Conservation (phyloP, 2,329 filamentous ascomycete species). For the Fusarium lateritium region DNA sequence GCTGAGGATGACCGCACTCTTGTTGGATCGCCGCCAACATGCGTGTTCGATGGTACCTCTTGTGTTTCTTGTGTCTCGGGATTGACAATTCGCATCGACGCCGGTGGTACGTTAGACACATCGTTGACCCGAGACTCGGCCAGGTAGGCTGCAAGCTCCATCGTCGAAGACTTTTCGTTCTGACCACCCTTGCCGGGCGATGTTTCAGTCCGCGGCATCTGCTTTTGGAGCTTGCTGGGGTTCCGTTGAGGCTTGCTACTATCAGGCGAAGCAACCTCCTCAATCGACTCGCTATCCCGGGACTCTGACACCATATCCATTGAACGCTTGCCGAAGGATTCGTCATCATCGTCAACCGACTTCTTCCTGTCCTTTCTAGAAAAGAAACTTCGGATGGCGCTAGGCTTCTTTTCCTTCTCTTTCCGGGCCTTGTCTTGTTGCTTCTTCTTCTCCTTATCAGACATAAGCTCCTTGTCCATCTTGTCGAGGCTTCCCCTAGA, state of each 20-base stretch:
- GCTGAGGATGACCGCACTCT: slow-evolving; percentile 54
- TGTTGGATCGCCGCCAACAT: slow-evolving; percentile 48
- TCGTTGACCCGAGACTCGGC: slow-evolving; percentile 65
- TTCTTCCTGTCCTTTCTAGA: slow-evolving; percentile 74
- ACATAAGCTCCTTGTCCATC: slow-evolving; percentile 65
- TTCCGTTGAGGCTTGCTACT: slow-evolving; percentile 67
- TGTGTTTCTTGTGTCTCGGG: slow-evolving; percentile 62
- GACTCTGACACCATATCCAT: slow-evolving; percentile 67
- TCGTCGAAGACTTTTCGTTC: slow-evolving; percentile 52
- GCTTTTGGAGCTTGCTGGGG: slow-evolving; percentile 80
- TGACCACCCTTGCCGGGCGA: slow-evolving; percentile 60
- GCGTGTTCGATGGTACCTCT: slow-evolving; percentile 54
- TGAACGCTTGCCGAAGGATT: slow-evolving; percentile 73
- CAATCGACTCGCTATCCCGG: slow-evolving; percentile 60
- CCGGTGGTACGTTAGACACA: slow-evolving; percentile 69
- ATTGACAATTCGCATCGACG: slow-evolving; percentile 72
- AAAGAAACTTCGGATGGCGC: slow-evolving; percentile 72
- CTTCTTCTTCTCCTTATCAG: slow-evolving; percentile 82
- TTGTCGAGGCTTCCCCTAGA: slow-evolving; percentile 82
- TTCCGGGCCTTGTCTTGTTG: slow-evolving; percentile 80
- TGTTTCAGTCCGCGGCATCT: slow-evolving; percentile 66
- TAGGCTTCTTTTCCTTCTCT: slow-evolving; percentile 77
- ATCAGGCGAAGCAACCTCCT: slow-evolving; percentile 64
- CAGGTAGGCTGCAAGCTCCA: slow-evolving; percentile 61
- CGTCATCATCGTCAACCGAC: slow-evolving; percentile 70